Evolutionary conservation across 805 yeast genomes (phyloP), one percentile per base, ranked within the genome.

Genomic region (Starmerella tilneyi): DNA sequence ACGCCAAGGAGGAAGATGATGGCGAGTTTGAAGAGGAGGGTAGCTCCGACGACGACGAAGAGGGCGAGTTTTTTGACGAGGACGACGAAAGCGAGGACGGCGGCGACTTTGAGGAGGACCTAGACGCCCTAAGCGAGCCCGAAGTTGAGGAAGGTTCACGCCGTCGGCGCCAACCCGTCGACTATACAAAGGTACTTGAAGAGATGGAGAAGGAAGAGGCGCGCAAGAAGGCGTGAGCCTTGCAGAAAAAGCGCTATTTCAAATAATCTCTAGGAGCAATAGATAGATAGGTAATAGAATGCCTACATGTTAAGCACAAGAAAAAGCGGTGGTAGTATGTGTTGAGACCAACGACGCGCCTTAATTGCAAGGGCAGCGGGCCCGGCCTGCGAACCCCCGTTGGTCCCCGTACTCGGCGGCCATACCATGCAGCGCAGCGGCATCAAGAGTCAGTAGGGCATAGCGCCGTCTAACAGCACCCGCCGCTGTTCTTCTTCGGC

Each of bases 151-250:
- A 81, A n/a, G 64, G 64, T 15, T 66, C 94, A 65, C 82, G 96
- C 69, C 86, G 96, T 7, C 75, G 96, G 55, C 94, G 96, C 13
- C 81, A 79, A 59, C 81, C 80, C 16, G 81, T 88, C 55, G 96
- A 86, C 64, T 86, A 81, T 63, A 70, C 76, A 46, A 80, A 83
- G 64, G 85, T 94, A 13, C 83, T 85, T 17, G 81, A 76, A 54
- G 75, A 82, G 59, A 64, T 84, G 56, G 77, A 74, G 43, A 66
- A 65, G 41, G 79, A 75, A 47, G 68, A 67, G 37, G 42, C 16
- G 16, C 19, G 26, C 15, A 26, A 27, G 17, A 30, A 38, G 29
- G 17, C 26, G 35, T 21, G 9, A 39, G 3, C n/a, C 16, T n/a
- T n/a, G n/a, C n/a, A n/a, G n/a, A n/a, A n/a, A n/a, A n/a, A n/a